Conservation (phyloP, 2,329 filamentous ascomycete species). For the Chrysoporthe puriensis region DNA sequence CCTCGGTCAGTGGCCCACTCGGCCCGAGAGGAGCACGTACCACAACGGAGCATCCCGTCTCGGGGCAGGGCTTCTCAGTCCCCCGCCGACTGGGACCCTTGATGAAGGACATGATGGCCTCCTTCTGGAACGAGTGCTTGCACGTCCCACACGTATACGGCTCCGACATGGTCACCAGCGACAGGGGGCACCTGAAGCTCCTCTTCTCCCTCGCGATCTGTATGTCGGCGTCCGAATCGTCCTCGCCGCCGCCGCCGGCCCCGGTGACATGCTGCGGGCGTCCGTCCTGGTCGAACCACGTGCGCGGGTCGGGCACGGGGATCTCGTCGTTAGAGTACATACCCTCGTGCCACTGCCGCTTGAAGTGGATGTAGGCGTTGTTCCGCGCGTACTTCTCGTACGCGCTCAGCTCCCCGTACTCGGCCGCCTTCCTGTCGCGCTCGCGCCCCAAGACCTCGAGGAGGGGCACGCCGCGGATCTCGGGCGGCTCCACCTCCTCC, state of each 20-base stretch:
- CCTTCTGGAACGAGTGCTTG: conserved; percentile 73
- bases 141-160: conserved; percentile 70
- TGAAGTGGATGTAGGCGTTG: conserved; percentile 65
- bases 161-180: conserved; percentile 64
- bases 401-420: conserved; percentile 47
- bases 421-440: conserved; percentile 42
- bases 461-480: conserved; percentile 23
- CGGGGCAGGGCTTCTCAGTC: conserved; percentile 59
- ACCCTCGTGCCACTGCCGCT: conserved; percentile 60
- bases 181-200: conserved; percentile 72
- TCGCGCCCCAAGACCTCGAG: conserved; percentile 38
- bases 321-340: conserved; percentile 52
- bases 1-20: neutral
- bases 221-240: conserved; percentile 69
- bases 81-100: conserved; percentile 37
- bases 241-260: conserved; percentile 40
- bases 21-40: conserved; percentile 42
- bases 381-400: conserved; percentile 57
- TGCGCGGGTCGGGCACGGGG: conserved; percentile 54
- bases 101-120: conserved; percentile 59
- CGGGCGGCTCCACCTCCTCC: conserved; percentile 6
- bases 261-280: conserved; percentile 37
- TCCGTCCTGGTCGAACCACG: conserved; percentile 57
- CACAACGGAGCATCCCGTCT: conserved; percentile 62
- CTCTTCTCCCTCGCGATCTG: conserved; percentile 66